Conservation (phyloP, 1,139 yeast genomes). For the Hansenula lynferdii region DNA sequence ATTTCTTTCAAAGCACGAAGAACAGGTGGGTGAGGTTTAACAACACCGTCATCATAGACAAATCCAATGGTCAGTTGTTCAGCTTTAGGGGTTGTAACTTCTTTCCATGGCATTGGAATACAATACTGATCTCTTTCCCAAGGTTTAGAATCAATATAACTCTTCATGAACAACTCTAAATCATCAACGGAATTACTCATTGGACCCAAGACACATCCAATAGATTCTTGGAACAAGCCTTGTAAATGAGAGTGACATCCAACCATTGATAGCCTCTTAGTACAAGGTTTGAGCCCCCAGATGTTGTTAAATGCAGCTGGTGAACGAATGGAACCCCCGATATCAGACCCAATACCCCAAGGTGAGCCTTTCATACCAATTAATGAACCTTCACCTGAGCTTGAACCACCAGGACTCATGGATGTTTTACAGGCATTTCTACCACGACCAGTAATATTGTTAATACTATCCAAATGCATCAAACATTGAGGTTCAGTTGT, state of each 20-base stretch:
- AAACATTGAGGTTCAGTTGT: slow-evolving; percentile 53
- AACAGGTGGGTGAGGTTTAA: slow-evolving; percentile 56
- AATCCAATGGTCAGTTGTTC: slow-evolving; percentile 38
- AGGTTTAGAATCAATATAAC: slow-evolving; percentile 52
- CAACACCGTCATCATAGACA: slow-evolving; percentile 40
- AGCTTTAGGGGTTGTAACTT: slow-evolving; percentile 40
- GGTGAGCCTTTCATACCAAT: slow-evolving; percentile 62
- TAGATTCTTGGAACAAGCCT: slow-evolving; percentile 25
- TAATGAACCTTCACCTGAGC: slow-evolving; percentile 75
- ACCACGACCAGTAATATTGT: slow-evolving; percentile 46
- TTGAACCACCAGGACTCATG: slow-evolving; percentile 63
- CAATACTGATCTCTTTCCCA: slow-evolving; percentile 49
- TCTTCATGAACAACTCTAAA: slow-evolving; percentile 57
- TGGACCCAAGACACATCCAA: slow-evolving; percentile 58
- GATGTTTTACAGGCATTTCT: slow-evolving; percentile 49
- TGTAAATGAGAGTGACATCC: slow-evolving; percentile 52
- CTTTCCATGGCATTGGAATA: slow-evolving; percentile 54
- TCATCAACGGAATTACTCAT: slow-evolving; percentile 58
- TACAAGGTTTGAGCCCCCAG: slow-evolving; percentile 65
- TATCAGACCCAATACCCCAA: slow-evolving; percentile 71
- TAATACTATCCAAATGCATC: slow-evolving; percentile 50
- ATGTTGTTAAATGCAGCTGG: slow-evolving; percentile 73
- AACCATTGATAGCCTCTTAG: slow-evolving; percentile 48
- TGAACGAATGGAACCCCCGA: slow-evolving; percentile 74
- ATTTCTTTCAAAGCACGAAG: slow-evolving; percentile 39